phyloP scores from a whole-genome alignment of 2,329 filamentous ascomycete genomes.

The Colletotrichum musae region DNA sequence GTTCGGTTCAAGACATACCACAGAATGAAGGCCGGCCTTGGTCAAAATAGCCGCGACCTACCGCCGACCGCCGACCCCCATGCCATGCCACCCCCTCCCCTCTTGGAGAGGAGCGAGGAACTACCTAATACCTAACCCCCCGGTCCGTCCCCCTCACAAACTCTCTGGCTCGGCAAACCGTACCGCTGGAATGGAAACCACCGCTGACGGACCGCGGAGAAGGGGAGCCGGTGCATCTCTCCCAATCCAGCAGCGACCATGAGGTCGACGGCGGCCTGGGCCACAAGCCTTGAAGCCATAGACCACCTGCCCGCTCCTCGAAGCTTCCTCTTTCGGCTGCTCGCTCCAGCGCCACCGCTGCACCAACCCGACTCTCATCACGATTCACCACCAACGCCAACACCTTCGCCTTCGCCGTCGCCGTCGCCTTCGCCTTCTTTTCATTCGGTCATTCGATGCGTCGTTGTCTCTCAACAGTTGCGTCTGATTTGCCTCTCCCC shows the following conservation, averaged over 20 bases:
- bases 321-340: constrained; percentile 23
- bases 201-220: constrained; percentile 24
- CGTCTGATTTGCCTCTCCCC: constrained; percentile 22
- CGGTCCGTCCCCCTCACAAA: background rate
- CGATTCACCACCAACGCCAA: constrained; percentile 3
- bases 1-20: too few relatives aligned
- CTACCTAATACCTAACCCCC: background rate
- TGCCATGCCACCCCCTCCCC: background rate
- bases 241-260: background rate
- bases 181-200: constrained; percentile 31
- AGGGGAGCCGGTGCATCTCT: constrained; percentile 15
- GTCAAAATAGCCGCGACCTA: too few relatives aligned
- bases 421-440: background rate
- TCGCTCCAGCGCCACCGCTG: constrained; percentile 14
- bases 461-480: constrained; percentile 20
- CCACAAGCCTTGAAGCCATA: background rate
- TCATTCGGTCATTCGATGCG: background rate
- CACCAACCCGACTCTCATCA: constrained; percentile 26
- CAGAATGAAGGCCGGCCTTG: too few relatives aligned
- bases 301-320: constrained; percentile 4
- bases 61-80: too few relatives aligned
- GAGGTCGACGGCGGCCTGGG: constrained; percentile 5
- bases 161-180: constrained; percentile 28
- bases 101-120: background rate
- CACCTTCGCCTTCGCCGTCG: too few relatives aligned